Evolutionary conservation across 169 alveolate species (phyloP).

Genomic region (Plasmodium yoelii): DNA sequence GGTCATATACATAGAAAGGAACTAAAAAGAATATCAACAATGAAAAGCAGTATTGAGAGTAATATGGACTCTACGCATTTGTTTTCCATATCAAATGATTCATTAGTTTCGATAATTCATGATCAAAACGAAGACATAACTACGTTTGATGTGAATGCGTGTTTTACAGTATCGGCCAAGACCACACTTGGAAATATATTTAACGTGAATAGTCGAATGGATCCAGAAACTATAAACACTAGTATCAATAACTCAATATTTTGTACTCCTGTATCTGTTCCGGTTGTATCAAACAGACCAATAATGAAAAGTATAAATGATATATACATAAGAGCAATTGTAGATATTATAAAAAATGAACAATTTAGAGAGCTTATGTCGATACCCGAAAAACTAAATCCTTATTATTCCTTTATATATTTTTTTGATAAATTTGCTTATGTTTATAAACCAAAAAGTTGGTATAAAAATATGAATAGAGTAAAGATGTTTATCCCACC

Average conservation of each 20-base stretch:
- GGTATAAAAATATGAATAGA: constrained; percentile 10
- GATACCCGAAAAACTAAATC: background rate
- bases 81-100: constrained; percentile 43
- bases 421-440: constrained; percentile 62
- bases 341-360: constrained; percentile 13
- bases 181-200: constrained; percentile 13
- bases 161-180: constrained; percentile 20
- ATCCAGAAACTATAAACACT: background rate
- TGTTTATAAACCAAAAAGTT: constrained; percentile 10
- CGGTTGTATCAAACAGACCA: constrained; percentile 12
- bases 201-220: background rate
- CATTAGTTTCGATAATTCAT: constrained; percentile 51
- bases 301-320: constrained; percentile 45
- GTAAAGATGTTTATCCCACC: constrained; percentile 42
- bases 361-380: constrained; percentile 2
- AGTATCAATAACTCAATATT: background rate
- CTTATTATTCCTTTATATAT: constrained; percentile 39
- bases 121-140: constrained; percentile 24
- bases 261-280: constrained; percentile 51
- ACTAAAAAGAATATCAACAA: constrained; percentile 20
- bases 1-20: constrained; percentile 21
- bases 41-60: constrained; percentile 26
- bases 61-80: constrained; percentile 7
- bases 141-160: constrained; percentile 18
- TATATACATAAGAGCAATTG: constrained; percentile 46